These are phyloP conservation scores for Hygrophoropsis aurantiaca DNA, from an alignment of 768 basidiomycete species.

Conservation along the genomic window DNA sequence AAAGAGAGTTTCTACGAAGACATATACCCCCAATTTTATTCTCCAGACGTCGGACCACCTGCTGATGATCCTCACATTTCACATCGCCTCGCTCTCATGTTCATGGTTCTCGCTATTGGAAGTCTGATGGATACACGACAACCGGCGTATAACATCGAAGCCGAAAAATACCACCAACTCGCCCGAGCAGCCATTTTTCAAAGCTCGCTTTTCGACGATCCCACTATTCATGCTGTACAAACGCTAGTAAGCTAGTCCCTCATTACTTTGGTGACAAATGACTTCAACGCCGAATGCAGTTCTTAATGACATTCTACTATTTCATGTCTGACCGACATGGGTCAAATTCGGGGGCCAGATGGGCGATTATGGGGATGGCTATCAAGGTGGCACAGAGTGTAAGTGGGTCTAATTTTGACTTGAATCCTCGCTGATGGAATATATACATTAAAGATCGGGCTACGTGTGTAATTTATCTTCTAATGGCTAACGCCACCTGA, in stretches of 20 bases:
- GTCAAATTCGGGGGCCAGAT: conserved; percentile 60
- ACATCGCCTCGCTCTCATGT: conserved; percentile 65
- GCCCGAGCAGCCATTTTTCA: conserved; percentile 66
- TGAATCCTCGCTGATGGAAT: conserved; percentile 2
- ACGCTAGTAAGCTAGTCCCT: conserved; percentile 48
- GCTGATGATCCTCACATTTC: conserved; percentile 51
- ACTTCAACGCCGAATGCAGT: conserved; percentile 46
- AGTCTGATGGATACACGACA: conserved; percentile 57
- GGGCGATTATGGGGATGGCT: conserved; percentile 68
- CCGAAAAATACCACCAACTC: conserved; percentile 69
- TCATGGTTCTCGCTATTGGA: conserved; percentile 67
- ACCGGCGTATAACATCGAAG: conserved; percentile 62
- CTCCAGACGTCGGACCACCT: conserved; percentile 39
- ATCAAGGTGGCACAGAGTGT: conserved; percentile 73
- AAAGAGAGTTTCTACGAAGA: conserved; percentile 60
- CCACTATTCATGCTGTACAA: conserved; percentile 67
- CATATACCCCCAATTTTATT: conserved; percentile 59
- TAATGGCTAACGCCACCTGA: conserved; percentile 4
- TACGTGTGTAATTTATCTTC: conserved; percentile 47
- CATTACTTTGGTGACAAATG: conserved; percentile 35
- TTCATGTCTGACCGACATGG: conserved; percentile 71
- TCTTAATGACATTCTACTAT: conserved; percentile 69
- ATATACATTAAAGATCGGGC: conserved; percentile 51
- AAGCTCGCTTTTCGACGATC: conserved; percentile 63
- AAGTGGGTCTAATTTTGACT: conserved; percentile 30